A percentile compares a stretch with the other conserved stretches of the same genome.
Conservation (phyloP, 257 asterid species). For the Penstemon eatonii region DNA sequence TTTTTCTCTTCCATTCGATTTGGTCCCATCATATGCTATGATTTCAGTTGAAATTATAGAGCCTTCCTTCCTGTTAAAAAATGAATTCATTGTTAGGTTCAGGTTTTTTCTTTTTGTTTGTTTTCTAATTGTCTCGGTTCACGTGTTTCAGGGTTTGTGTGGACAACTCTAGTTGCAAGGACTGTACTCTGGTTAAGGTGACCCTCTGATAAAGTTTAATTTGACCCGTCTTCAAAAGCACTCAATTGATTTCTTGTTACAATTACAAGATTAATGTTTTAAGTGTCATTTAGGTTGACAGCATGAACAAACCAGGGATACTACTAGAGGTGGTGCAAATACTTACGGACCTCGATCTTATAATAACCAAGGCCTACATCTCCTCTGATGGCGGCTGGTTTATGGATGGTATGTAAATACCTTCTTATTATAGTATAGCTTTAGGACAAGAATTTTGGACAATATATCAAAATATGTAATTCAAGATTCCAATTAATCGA, state of each 20-base stretch:
- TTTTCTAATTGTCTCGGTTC: conserved; percentile 19
- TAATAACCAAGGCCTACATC: conserved; percentile 90
- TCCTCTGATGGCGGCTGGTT: conserved; percentile 99
- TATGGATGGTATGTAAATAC: conserved; percentile 78
- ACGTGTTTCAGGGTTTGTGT: conserved; percentile 78
- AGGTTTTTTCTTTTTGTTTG: conserved; percentile 18
- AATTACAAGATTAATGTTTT: conserved; percentile 22
- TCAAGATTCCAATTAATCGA: too few relatives aligned
- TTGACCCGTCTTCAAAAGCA: not conserved
- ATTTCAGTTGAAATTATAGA: not conserved
- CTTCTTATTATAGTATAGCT: conserved; percentile 15
- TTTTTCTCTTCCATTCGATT: not conserved
- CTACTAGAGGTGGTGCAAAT: conserved; percentile 97
- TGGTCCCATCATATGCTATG: not conserved
- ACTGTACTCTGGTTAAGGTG: conserved; percentile 94
- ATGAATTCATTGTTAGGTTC: conserved; percentile 10
- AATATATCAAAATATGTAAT: not conserved
- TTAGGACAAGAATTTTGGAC: not conserved
- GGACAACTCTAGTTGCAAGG: conserved; percentile 82
- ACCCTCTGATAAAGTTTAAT: conserved; percentile 19
- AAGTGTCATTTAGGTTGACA: conserved; percentile 67
- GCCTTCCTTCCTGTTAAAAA: not conserved
- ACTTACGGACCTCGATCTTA: conserved; percentile 88
- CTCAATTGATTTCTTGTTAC: conserved; percentile 11
- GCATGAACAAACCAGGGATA: conserved; percentile 97